Evolutionary conservation across 352 stramenopile genomes (phyloP).

Genomic region (Pythium myriotylum): DNA sequence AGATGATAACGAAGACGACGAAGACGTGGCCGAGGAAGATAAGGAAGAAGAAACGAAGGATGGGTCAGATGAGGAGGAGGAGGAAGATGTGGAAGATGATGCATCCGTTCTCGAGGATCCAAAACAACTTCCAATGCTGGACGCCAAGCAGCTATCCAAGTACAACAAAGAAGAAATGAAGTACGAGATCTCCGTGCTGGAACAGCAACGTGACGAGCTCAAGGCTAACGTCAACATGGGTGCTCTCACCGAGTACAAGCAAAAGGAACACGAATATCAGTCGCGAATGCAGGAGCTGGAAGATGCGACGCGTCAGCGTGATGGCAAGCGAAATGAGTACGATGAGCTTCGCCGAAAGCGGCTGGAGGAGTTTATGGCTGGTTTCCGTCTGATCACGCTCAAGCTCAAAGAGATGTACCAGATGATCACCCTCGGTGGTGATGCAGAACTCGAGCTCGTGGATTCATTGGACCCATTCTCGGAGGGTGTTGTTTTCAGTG

Average conservation of each 20-base stretch:
- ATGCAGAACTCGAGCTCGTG: slow-evolving; percentile 99
- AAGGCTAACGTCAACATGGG: slow-evolving; percentile 96
- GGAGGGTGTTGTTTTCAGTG: slow-evolving; percentile 99
- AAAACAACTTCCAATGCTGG: slow-evolving; percentile 75
- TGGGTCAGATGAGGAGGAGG: slow-evolving; percentile 29
- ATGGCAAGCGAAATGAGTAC: slow-evolving; percentile 93
- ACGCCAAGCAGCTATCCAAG: slow-evolving; percentile 75
- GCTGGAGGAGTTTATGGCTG: slow-evolving; percentile 99
- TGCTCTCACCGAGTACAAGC: slow-evolving; percentile 89
- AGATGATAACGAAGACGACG: slow-evolving; percentile 31
- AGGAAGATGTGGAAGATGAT: slow-evolving; percentile 27
- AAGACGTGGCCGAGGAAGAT: slow-evolving; percentile 35
- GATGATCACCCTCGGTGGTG: slow-evolving; percentile 96
- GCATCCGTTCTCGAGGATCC: slow-evolving; percentile 24
- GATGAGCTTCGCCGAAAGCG: slow-evolving; percentile 97
- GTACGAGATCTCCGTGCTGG: slow-evolving; percentile 92
- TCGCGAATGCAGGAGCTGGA: slow-evolving; percentile 94
- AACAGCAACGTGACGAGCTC: slow-evolving; percentile 92
- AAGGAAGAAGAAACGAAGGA: slow-evolving; percentile 22
- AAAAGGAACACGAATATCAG: slow-evolving; percentile 97
- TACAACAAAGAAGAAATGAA: slow-evolving; percentile 94
- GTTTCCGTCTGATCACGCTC: slow-evolving; percentile 98
- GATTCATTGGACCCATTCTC: slow-evolving; percentile 99
- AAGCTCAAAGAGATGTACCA: slow-evolving; percentile 99
- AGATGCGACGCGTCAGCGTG: slow-evolving; percentile 90